Conservation (phyloP, 2,329 filamentous ascomycete genomes). For the Endocalyx cinctus region DNA sequence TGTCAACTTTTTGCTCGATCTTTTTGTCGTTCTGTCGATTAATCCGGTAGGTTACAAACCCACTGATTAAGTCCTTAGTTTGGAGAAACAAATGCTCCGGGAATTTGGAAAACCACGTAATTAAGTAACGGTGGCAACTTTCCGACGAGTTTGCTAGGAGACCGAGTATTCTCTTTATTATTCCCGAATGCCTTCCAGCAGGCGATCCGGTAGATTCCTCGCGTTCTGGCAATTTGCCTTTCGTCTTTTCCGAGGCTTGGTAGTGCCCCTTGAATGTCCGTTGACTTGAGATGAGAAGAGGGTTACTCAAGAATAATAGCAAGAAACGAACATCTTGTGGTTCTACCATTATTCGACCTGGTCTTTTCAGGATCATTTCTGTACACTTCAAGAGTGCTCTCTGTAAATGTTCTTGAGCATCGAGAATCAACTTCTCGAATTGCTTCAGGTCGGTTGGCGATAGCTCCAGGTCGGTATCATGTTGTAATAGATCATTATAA, state of each 20-base stretch:
- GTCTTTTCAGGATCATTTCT: constrained; percentile 75
- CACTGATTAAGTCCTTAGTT: constrained; percentile 70
- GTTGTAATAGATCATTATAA: constrained; percentile 48
- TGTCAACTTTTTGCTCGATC: constrained; percentile 53
- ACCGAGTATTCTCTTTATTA: constrained; percentile 80
- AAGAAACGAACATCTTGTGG: constrained; percentile 73
- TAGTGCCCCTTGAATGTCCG: constrained; percentile 37
- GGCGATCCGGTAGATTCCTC: constrained; percentile 15
- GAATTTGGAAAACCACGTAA: constrained; percentile 73
- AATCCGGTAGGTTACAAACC: constrained; percentile 78
- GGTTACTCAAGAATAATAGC: constrained; percentile 74
- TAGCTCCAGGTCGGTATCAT: constrained; percentile 25
- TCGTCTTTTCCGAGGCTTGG: constrained; percentile 25
- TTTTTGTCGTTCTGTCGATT: constrained; percentile 66
- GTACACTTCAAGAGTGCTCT: constrained; percentile 70
- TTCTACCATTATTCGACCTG: constrained; percentile 62
- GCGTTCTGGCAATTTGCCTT: constrained; percentile 5
- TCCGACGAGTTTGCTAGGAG: constrained; percentile 71
- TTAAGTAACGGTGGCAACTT: constrained; percentile 71
- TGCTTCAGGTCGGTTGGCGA: constrained; percentile 34
- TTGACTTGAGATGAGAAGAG: constrained; percentile 56
- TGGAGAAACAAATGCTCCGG: constrained; percentile 63
- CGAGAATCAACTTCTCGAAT: constrained; percentile 43
- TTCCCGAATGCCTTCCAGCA: constrained; percentile 67
- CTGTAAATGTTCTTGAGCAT: constrained; percentile 65